Percentiles rank a stretch among this genome's conserved stretches.
These are phyloP conservation scores for Phtheirospermum japonicum DNA, from an alignment of 257 asterid genomes.

Conservation along the genomic window DNA sequence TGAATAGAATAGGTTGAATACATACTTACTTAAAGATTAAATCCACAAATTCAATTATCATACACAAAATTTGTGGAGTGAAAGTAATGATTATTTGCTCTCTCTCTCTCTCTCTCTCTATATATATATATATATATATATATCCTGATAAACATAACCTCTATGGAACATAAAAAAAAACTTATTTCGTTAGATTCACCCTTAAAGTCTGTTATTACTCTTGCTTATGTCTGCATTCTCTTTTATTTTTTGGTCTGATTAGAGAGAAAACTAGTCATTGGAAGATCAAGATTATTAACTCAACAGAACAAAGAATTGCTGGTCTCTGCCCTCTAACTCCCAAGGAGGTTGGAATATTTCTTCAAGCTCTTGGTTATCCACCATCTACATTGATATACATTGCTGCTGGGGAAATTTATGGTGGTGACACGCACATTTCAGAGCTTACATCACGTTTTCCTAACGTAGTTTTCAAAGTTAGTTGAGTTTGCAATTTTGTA, in stretches of 20 bases:
- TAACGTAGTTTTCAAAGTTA: slow-evolving; percentile 70
- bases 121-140: background rate
- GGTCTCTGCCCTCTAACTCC: slow-evolving; percentile 97
- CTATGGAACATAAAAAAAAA: background rate
- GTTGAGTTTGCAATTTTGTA: slow-evolving; percentile 27
- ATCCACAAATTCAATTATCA: slow-evolving; percentile 12
- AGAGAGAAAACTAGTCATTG: slow-evolving; percentile 89
- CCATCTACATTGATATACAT: slow-evolving; percentile 71
- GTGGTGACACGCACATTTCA: slow-evolving; percentile 69
- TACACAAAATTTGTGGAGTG: background rate
- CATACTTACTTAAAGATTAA: slow-evolving; percentile 7
- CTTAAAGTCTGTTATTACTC: slow-evolving; percentile 11
- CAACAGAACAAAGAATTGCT: slow-evolving; percentile 79
- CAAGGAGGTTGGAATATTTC: slow-evolving; percentile 89
- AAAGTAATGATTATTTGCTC: slow-evolving; percentile 1
- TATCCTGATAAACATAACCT: background rate
- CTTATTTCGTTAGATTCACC: background rate
- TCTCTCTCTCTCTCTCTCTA: background rate
- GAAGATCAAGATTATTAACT: slow-evolving; percentile 80
- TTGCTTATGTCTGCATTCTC: slow-evolving; percentile 19
- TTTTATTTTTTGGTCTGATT: slow-evolving; percentile 21
- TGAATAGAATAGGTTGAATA: background rate
- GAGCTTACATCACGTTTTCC: slow-evolving; percentile 88
- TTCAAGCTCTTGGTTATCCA: slow-evolving; percentile 83
- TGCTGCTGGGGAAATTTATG: slow-evolving; percentile 96